Evolutionary conservation across 2,329 filamentous ascomycete species (phyloP), one percentile per base, ranked within the genome.

Genomic region (Chaetomium olivaceum): DNA sequence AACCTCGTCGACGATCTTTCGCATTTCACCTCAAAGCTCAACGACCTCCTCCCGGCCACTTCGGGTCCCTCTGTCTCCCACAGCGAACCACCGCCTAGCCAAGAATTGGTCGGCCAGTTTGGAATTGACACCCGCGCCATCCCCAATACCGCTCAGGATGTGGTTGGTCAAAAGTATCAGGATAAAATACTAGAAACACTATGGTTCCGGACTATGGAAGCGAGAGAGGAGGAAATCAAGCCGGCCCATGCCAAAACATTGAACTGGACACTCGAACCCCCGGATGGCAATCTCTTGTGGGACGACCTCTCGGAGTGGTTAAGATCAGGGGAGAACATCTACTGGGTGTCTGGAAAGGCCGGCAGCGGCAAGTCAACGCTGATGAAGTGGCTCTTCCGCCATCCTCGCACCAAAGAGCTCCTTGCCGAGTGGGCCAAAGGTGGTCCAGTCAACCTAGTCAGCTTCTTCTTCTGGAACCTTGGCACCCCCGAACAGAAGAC

Each of bases 321-420:
- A 14, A 54, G 46, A 11, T 60, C 51, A 2, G 60, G 61, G 31
- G 6, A 36, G 1, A 61, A 66, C 0, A 29, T 69, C 2, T 68
- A 69, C 51, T 62, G 60, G 60, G 12, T 75, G 9, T 67, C 64
- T 0, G 73, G 73, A 1, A 75, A 75, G 19, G 70, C 73, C 1
- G 72, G 73, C 2, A 71, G 71, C 21, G 73, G 73, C 1, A 73
- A 74, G 54, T 73, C 72, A 2, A 74, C 72, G 7, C 46, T 75
- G 14, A 72, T 74, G 73, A 75, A 73, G 36, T 70, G 68, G 11
- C 51, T 75, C 2, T 64, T 62, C 6, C 54, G 64, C 8, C 67
- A 67, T 8, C 27, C 59, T 1, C 36, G 56, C 4, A 70, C 69
- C 16, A 36, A 11, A 5, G 14, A 59, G 1, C 23, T 68, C 21